Evolutionary conservation across 495 filamentous ascomycete species (phyloP).

Genomic region (Xylaria bambusicola): DNA sequence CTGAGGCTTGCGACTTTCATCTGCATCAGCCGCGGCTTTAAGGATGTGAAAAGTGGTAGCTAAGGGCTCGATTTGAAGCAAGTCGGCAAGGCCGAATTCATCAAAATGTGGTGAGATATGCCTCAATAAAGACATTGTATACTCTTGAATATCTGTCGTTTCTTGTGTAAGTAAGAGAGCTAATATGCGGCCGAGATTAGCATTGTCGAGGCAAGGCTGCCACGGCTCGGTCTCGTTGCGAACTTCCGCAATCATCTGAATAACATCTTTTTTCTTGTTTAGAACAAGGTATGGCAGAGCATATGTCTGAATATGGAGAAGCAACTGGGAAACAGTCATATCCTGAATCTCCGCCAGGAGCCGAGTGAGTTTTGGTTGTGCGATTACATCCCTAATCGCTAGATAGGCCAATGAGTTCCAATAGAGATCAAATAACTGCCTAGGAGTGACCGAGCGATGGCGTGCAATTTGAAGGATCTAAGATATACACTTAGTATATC

Average conservation of each 20-base stretch:
- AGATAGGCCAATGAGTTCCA: constrained; percentile 80
- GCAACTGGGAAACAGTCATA: constrained; percentile 69
- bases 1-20: constrained; percentile 57
- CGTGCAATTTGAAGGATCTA: constrained; percentile 65
- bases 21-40: constrained; percentile 72
- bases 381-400: constrained; percentile 77
- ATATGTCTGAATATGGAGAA: constrained; percentile 75
- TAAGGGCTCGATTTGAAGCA: constrained; percentile 76
- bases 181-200: constrained; percentile 77
- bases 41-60: constrained; percentile 78
- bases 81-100: constrained; percentile 61
- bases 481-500: background rate
- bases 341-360: constrained; percentile 76
- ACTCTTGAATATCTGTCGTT: constrained; percentile 61
- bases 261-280: constrained; percentile 71
- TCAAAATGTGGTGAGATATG: constrained; percentile 69
- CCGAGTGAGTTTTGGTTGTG: constrained; percentile 78
- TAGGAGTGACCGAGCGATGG: constrained; percentile 56
- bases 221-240: constrained; percentile 53
- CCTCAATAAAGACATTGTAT: constrained; percentile 67
- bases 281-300: constrained; percentile 86
- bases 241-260: constrained; percentile 76
- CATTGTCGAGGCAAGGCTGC: constrained; percentile 51
- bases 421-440: constrained; percentile 76
- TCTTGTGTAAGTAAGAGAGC: constrained; percentile 77